Evolutionary conservation across 192 early-diverging fungal species (phyloP).

Genomic region (Backusella mclennaniae): DNA sequence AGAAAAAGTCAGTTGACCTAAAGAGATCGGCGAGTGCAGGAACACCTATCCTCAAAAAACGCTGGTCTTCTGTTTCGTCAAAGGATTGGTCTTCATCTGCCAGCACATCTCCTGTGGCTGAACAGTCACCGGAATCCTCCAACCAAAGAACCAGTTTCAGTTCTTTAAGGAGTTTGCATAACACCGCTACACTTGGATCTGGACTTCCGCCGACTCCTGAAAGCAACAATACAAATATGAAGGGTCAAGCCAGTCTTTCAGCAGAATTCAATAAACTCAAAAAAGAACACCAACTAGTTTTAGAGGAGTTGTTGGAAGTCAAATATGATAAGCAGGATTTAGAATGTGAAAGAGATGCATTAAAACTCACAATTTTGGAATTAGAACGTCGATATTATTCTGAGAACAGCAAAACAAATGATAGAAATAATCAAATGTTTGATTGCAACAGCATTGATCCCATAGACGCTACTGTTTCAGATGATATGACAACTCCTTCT

Average conservation of each 20-base stretch:
- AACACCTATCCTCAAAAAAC: conserved; percentile 12
- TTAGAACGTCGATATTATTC: conserved; percentile 13
- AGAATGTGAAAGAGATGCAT: conserved; percentile 48
- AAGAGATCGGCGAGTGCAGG: conserved; percentile 4
- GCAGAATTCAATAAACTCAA: neutral
- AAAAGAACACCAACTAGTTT: neutral
- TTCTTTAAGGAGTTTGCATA: neutral
- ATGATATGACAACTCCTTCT: neutral
- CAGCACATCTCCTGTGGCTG: neutral
- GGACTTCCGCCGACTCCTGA: neutral
- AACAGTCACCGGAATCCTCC: neutral
- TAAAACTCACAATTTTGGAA: conserved; percentile 44
- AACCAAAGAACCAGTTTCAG: conserved; percentile 4
- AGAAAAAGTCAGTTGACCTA: conserved; percentile 3
- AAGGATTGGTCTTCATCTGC: neutral
- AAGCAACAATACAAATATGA: neutral
- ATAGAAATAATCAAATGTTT: neutral
- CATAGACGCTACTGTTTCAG: neutral
- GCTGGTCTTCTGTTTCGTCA: conserved; percentile 16
- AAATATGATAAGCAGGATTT: conserved; percentile 52
- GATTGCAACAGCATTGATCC: neutral
- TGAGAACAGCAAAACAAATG: neutral
- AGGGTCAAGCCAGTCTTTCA: neutral
- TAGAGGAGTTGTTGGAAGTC: conserved; percentile 40
- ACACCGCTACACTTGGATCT: neutral